These are phyloP conservation scores for Phanerochaete carnosa DNA, from an alignment of 768 basidiomycete species.

Conservation along the genomic window DNA sequence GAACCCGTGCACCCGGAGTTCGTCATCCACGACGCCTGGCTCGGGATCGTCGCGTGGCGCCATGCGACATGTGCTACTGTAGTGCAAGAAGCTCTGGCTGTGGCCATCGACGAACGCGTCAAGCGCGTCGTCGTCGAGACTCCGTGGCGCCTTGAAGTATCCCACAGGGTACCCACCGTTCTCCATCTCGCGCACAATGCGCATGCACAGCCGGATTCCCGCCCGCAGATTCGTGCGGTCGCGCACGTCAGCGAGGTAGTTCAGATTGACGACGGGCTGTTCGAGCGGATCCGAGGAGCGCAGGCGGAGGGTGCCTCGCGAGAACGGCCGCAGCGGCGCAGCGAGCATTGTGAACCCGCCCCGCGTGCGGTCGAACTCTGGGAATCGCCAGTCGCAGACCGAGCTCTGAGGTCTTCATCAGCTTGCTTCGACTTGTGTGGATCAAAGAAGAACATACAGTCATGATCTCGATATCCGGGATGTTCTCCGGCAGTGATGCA, in stretches of 20 bases:
- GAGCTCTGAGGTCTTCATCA: neutral
- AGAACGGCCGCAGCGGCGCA: neutral
- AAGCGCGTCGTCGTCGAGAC: neutral
- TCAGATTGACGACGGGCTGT: neutral
- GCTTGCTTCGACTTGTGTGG: neutral
- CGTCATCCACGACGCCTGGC: slow-evolving; percentile 41
- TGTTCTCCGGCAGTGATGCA: neutral
- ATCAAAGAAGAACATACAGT: neutral
- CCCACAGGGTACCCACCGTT: neutral
- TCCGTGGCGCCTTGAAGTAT: neutral
- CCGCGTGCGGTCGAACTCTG: neutral
- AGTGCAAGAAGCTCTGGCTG: slow-evolving; percentile 16
- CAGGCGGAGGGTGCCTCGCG: slow-evolving; percentile 3
- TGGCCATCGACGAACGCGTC: slow-evolving; percentile 13
- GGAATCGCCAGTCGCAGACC: neutral
- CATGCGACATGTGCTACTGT: slow-evolving; percentile 38
- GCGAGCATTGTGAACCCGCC: neutral
- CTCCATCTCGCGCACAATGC: neutral
- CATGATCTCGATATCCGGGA: slow-evolving; percentile 10
- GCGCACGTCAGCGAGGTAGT: neutral
- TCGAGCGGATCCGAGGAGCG: slow-evolving; percentile 1
- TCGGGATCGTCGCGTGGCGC: neutral
- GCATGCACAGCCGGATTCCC: slow-evolving; percentile 4
- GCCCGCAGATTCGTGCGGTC: neutral
- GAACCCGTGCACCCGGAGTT: slow-evolving; percentile 41